Evolutionary conservation across 2,329 filamentous ascomycete species (phyloP).

Genomic region (Keithomyces neogunnii): DNA sequence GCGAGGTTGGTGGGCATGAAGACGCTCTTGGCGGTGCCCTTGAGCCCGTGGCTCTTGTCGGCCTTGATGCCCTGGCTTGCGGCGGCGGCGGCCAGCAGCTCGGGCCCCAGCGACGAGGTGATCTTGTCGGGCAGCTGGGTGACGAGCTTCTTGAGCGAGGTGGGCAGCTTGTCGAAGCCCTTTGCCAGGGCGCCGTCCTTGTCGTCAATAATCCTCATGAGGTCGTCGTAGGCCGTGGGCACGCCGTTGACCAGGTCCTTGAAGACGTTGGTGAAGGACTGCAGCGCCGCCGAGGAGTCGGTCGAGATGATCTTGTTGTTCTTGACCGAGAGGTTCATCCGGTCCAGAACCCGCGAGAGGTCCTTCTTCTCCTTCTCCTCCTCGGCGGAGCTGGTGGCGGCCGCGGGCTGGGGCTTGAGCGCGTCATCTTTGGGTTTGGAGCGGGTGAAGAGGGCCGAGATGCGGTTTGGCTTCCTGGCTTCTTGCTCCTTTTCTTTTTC

Average conservation of each 20-base stretch:
- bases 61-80: conserved; percentile 61
- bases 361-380: conserved; percentile 56
- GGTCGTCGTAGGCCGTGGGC: conserved; percentile 85
- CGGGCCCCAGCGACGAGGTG: conserved; percentile 66
- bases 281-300: conserved; percentile 73
- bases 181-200: conserved; percentile 51
- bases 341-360: conserved; percentile 69
- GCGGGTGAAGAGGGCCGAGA: conserved; percentile 27
- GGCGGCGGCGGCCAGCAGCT: conserved; percentile 70
- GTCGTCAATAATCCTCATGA: conserved; percentile 56
- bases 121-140: conserved; percentile 77
- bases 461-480: conserved; percentile 25
- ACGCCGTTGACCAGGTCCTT: conserved; percentile 89
- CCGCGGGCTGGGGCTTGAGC: conserved; percentile 16
- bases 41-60: conserved; percentile 47
- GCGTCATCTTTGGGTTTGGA: conserved; percentile 31
- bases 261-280: conserved; percentile 80
- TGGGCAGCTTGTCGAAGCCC: conserved; percentile 61
- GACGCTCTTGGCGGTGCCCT: conserved; percentile 56
- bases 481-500: conserved; percentile 22
- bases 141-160: conserved; percentile 77
- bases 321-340: conserved; percentile 72
- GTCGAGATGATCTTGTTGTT: conserved; percentile 83
- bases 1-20: conserved; percentile 65
- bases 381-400: conserved; percentile 29